These are phyloP conservation scores for Claviceps humidiphila DNA, from an alignment of 2,329 filamentous ascomycete species.

Conservation along the genomic window DNA sequence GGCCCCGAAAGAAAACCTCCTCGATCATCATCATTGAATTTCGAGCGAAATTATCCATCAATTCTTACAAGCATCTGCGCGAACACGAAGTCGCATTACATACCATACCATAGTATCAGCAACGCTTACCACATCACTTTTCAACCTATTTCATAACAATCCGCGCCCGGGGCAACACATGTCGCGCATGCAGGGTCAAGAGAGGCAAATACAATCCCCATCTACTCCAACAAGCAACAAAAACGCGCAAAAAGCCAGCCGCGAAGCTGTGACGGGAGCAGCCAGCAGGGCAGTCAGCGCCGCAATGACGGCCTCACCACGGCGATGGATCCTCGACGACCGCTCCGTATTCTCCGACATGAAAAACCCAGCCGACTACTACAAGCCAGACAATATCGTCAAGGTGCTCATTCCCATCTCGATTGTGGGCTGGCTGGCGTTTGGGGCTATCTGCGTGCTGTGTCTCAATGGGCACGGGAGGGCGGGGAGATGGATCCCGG, in stretches of 20 bases:
- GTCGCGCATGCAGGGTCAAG: not conserved
- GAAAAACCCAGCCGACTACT: not conserved
- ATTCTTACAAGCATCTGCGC: not conserved
- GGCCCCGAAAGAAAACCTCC: no score
- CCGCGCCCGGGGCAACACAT: not conserved
- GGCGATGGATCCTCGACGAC: not conserved
- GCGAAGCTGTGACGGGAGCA: not conserved
- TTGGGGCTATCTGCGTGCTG: constrained; percentile 19
- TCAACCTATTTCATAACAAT: not conserved
- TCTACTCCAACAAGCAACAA: not conserved
- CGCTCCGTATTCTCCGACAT: not conserved
- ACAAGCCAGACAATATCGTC: not conserved
- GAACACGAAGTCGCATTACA: not conserved
- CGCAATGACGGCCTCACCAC: not conserved
- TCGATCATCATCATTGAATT: not conserved
- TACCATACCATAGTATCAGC: not conserved
- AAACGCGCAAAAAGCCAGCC: not conserved
- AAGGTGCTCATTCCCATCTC: constrained; percentile 13
- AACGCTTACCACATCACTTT: not conserved
- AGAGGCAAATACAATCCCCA: not conserved
- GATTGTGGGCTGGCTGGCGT: constrained; percentile 16
- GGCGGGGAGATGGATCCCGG: constrained; percentile 18
- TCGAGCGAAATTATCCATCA: not conserved
- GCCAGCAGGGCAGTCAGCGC: not conserved
- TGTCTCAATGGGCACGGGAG: constrained; percentile 17